Conservation (phyloP, 352 stramenopile species). For the Albugo laibachii region DNA sequence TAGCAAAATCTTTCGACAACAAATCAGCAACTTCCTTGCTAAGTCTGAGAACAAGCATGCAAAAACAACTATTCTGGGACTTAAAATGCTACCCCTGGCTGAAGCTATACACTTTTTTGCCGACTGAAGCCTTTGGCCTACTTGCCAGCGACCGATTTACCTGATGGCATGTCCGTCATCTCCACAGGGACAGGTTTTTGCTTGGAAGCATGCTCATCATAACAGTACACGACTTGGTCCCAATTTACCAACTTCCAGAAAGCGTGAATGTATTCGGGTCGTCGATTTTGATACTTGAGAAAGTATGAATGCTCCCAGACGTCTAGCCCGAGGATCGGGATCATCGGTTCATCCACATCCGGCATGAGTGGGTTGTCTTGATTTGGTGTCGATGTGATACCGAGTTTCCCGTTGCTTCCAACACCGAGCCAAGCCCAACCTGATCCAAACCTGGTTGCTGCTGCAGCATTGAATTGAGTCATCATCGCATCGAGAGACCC, state of each 20-base stretch:
- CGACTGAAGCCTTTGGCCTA: too few relatives aligned
- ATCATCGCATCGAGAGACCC: constrained; percentile 46
- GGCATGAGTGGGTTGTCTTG: constrained; percentile 78
- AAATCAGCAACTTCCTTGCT: too few relatives aligned
- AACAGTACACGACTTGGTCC: constrained; percentile 35
- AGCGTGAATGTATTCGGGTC: constrained; percentile 76
- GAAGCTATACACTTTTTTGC: too few relatives aligned
- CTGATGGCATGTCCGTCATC: constrained; percentile 10
- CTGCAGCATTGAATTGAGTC: constrained; percentile 29
- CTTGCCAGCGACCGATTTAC: too few relatives aligned
- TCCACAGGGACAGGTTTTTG: constrained; percentile 21
- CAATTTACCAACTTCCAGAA: constrained; percentile 87
- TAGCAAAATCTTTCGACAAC: too few relatives aligned
- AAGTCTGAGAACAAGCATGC: too few relatives aligned
- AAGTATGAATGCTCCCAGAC: constrained; percentile 80
- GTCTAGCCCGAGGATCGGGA: constrained; percentile 79
- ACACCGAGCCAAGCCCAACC: constrained; percentile 38
- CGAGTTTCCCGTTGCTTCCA: constrained; percentile 33
- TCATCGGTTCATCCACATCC: constrained; percentile 47
- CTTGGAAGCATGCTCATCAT: constrained; percentile 30
- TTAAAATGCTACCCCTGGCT: too few relatives aligned
- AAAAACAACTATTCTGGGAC: too few relatives aligned
- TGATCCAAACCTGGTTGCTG: constrained; percentile 33
- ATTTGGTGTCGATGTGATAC: constrained; percentile 79
- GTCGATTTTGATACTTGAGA: constrained; percentile 82